These are phyloP conservation scores for Sanghuangporus weigelae DNA, from an alignment of 1,284 basidiomycete species.

Conservation along the genomic window DNA sequence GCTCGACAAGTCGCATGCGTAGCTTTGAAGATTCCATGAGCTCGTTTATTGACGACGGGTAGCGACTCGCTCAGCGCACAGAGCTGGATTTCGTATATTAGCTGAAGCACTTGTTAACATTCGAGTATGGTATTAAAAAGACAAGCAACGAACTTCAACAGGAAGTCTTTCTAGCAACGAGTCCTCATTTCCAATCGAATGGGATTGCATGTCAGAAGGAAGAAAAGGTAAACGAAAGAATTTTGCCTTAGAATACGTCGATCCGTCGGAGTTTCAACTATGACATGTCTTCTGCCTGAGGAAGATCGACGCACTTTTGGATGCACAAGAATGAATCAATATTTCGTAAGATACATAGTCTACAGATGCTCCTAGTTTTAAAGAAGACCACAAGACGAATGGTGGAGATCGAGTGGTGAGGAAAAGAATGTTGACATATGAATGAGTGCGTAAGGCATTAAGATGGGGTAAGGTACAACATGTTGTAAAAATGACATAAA, in stretches of 20 bases:
- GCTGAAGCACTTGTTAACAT: conserved; percentile 33
- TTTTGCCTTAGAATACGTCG: not conserved
- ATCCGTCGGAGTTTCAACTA: not conserved
- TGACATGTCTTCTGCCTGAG: not conserved
- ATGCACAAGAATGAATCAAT: not conserved
- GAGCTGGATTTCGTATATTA: conserved; percentile 70
- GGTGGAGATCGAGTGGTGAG: not conserved
- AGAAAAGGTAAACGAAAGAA: not conserved
- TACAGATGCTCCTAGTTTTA: too few species aligned
- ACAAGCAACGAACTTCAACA: conserved; percentile 1
- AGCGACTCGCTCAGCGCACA: conserved; percentile 55
- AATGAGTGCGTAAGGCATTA: not conserved
- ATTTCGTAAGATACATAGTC: not conserved
- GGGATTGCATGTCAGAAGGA: not conserved
- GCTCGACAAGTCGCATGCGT: conserved; percentile 51
- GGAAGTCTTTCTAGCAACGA: conserved; percentile 11
- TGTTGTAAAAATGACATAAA: not conserved
- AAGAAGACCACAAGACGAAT: not conserved
- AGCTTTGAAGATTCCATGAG: conserved; percentile 47
- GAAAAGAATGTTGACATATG: not conserved
- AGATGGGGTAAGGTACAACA: not conserved
- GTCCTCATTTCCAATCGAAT: not conserved
- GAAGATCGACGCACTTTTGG: not conserved
- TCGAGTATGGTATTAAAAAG: not conserved
- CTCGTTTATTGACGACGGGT: conserved; percentile 47